A percentile compares a stretch with the other conserved stretches of the same genome.
These are phyloP conservation scores for Shiraia sp. DNA, from an alignment of 2,329 filamentous ascomycete species.

Conservation along the genomic window DNA sequence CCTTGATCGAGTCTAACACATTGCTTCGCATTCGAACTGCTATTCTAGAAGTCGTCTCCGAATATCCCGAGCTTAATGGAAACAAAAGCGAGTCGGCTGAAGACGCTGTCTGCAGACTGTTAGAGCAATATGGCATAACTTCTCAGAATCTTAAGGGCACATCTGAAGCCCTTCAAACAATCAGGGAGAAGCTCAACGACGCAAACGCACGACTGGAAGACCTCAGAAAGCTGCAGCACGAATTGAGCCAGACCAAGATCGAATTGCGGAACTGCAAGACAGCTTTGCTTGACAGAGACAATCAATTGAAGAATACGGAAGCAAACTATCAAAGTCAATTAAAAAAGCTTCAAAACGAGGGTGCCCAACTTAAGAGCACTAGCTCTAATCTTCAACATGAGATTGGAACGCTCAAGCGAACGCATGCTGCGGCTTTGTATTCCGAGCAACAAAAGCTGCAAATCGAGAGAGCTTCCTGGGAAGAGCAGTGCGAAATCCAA, in stretches of 20 bases:
- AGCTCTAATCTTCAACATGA: too few species aligned
- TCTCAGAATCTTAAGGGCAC: too few species aligned
- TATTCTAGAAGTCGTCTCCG: conserved; percentile 1
- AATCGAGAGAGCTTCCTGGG: too few species aligned
- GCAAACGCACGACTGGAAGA: too few species aligned
- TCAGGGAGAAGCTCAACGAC: too few species aligned
- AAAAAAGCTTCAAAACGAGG: not conserved
- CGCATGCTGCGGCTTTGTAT: too few species aligned
- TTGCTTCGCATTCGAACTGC: not conserved
- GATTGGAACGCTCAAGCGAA: too few species aligned
- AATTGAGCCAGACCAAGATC: not conserved
- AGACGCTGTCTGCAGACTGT: not conserved
- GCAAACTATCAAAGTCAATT: not conserved
- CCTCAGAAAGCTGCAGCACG: not conserved
- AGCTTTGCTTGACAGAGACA: not conserved
- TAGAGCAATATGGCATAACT: conserved; percentile 2
- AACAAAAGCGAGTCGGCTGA: not conserved
- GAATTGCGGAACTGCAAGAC: not conserved
- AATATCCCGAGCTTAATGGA: conserved; percentile 1
- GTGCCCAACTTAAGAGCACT: too few species aligned
- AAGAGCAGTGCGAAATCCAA: too few species aligned
- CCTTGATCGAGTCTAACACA: too few species aligned
- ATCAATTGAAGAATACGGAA: not conserved
- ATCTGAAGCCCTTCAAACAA: too few species aligned
- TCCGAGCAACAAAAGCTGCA: too few species aligned